Evolutionary conservation across 1,284 basidiomycete species (phyloP).

Genomic region (Trichosporon sp.): DNA sequence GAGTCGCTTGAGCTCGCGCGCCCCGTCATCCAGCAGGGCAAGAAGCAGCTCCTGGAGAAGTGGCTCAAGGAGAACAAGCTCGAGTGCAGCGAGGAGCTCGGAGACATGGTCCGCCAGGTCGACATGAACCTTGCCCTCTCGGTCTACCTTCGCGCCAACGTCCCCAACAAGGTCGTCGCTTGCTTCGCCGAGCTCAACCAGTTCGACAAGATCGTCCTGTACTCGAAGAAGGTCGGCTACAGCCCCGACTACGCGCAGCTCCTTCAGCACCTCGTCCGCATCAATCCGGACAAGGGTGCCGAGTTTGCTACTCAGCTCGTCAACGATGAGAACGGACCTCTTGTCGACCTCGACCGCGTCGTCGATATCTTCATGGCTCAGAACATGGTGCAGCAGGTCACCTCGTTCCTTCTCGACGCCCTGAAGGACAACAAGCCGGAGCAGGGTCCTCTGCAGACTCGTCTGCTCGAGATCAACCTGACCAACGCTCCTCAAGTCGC

Average conservation of each 20-base stretch:
- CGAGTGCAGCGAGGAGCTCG: slow-evolving; percentile 96
- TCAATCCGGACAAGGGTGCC: slow-evolving; percentile 94
- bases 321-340: slow-evolving; percentile 85
- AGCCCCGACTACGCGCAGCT: slow-evolving; percentile 89
- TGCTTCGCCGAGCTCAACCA: slow-evolving; percentile 99
- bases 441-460: slow-evolving; percentile 92
- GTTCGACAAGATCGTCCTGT: slow-evolving; percentile 96
- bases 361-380: slow-evolving; percentile 99
- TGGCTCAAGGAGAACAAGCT: slow-evolving; percentile 99
- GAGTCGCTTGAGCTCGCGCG: slow-evolving; percentile 95
- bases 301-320: slow-evolving; percentile 95
- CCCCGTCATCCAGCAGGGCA: slow-evolving; percentile 91
- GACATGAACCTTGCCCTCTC: slow-evolving; percentile 99
- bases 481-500: slow-evolving; percentile 97
- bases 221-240: slow-evolving; percentile 96
- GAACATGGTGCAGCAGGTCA: slow-evolving; percentile 99
- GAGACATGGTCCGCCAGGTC: slow-evolving; percentile 82
- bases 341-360: slow-evolving; percentile 91
- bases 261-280: slow-evolving; percentile 95
- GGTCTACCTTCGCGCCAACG: slow-evolving; percentile 95
- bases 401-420: slow-evolving; percentile 96
- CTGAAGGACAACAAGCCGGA: slow-evolving; percentile 99
- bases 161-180: slow-evolving; percentile 97
- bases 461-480: slow-evolving; percentile 96
- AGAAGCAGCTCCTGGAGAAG: slow-evolving; percentile 96